Percentiles rank a stretch among this genome's conserved stretches.
phyloP scores from a whole-genome alignment of 331 rosid genomes.

The Prunus yedoensis region DNA sequence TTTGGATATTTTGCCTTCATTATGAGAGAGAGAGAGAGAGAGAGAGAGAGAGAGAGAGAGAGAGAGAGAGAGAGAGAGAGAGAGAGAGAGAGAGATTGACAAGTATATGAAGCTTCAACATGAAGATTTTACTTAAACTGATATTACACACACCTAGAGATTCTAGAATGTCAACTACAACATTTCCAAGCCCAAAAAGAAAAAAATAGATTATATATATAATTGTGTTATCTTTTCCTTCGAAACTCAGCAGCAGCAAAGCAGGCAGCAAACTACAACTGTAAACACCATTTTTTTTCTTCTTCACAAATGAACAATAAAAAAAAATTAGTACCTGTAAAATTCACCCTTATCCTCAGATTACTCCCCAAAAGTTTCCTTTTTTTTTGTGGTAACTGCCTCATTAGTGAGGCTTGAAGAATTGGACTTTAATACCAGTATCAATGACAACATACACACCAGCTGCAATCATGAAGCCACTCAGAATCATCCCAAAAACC shows the following conservation, averaged over 20 bases:
- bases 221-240: background rate
- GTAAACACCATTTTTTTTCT: background rate
- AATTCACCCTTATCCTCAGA: background rate
- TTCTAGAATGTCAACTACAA: constrained; percentile 20
- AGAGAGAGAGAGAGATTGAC: background rate
- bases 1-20: background rate
- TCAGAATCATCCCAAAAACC: constrained; percentile 58
- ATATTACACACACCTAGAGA: background rate
- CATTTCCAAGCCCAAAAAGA: constrained; percentile 6
- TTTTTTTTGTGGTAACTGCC: background rate
- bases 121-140: background rate
- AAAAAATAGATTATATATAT: background rate
- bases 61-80: background rate
- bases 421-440: constrained; percentile 64
- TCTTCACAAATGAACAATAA: background rate
- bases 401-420: constrained; percentile 61
- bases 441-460: constrained; percentile 66
- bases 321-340: background rate
- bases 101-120: background rate
- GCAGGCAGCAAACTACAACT: background rate
- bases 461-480: constrained; percentile 47
- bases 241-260: background rate
- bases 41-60: background rate
- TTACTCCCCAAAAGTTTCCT: background rate
- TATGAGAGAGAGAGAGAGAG: background rate